These are phyloP conservation scores for Phaseolus lunatus DNA, from an alignment of 306 rosid species.

Conservation along the genomic window DNA sequence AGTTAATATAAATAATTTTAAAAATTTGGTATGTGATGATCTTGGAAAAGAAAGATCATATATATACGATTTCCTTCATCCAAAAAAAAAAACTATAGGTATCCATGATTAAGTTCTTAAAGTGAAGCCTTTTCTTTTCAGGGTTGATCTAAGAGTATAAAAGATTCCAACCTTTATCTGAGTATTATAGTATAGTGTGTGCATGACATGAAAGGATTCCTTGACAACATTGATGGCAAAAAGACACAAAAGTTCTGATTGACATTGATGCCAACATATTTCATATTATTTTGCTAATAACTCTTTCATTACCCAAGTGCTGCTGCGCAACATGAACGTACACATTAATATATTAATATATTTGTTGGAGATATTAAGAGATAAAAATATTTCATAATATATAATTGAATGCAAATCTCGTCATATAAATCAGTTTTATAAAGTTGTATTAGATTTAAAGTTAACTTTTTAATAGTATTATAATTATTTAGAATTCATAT, in stretches of 20 bases:
- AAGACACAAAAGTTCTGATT: not conserved
- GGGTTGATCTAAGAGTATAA: slow-evolving; percentile 29
- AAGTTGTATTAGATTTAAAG: too few relatives aligned
- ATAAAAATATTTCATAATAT: too few relatives aligned
- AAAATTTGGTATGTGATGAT: not conserved
- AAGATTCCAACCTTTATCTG: slow-evolving; percentile 34
- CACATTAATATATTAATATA: too few relatives aligned
- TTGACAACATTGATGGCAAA: slow-evolving; percentile 29
- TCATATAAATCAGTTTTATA: too few relatives aligned
- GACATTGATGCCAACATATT: slow-evolving; percentile 14
- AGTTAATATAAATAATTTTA: not conserved
- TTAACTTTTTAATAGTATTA: too few relatives aligned
- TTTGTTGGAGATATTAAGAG: too few relatives aligned
- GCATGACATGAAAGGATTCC: slow-evolving; percentile 40
- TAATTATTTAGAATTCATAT: too few relatives aligned
- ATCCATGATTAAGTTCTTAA: not conserved
- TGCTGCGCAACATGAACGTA: not conserved
- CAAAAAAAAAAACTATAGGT: not conserved
- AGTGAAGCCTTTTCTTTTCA: slow-evolving; percentile 25
- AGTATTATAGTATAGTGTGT: slow-evolving; percentile 1
- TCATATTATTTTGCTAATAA: slow-evolving; percentile 6
- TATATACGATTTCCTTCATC: slow-evolving; percentile 15
- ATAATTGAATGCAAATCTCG: too few relatives aligned
- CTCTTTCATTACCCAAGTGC: slow-evolving; percentile 21
- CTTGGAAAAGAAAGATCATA: not conserved